Evolutionary conservation across 2,329 filamentous ascomycete species (phyloP), one percentile per base, ranked within the genome.

Genomic region (Fusarium siculi): DNA sequence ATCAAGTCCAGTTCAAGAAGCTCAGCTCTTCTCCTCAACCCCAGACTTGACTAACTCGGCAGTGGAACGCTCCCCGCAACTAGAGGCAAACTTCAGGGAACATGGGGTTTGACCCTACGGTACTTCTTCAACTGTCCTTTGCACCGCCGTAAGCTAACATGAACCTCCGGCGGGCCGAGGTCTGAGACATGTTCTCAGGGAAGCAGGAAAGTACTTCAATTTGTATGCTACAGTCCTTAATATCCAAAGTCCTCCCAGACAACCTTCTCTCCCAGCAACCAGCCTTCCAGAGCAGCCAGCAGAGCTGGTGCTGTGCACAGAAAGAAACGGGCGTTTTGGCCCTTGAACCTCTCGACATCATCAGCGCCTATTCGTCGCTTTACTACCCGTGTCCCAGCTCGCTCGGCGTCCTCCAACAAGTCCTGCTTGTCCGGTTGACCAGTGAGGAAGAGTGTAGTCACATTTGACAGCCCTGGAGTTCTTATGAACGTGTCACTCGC

Each of bases 381-480:
- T 44, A 81, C 67, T 5, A 85, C 75, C 44, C 63, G 65, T 5
- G 77, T 79, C 0, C 84, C 85, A 40, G 82, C 62, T 40, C 79
- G 79, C 46, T 79, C 79, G 0, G 84, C 73, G 50, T 79, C 78
- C 50, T 76, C 74, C 15, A 84, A 57, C 32, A 84, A 80, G 21
- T 81, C 79, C 42, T 83, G 70, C 9, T 83, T 77, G 14, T 79
- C 80, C 8, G 43, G 70, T 7, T 60, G 70, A 0, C 89, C 86
- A 0, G 93, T 95, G 10, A 96, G 80, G 74, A 93, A 96, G 2
- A 96, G 72, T 19, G 73, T 86, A 32, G 91, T 87, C 21, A 84
- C 84, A 0, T 65, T 64, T 0, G 84, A 87, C 16, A 96, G 80
- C 1, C 83, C 84, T 0, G 84, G 84, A 66, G 88, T 85, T 39